These are phyloP conservation scores for Pyricularia pennisetigena DNA, from an alignment of 2,329 filamentous ascomycete genomes.

Conservation along the genomic window DNA sequence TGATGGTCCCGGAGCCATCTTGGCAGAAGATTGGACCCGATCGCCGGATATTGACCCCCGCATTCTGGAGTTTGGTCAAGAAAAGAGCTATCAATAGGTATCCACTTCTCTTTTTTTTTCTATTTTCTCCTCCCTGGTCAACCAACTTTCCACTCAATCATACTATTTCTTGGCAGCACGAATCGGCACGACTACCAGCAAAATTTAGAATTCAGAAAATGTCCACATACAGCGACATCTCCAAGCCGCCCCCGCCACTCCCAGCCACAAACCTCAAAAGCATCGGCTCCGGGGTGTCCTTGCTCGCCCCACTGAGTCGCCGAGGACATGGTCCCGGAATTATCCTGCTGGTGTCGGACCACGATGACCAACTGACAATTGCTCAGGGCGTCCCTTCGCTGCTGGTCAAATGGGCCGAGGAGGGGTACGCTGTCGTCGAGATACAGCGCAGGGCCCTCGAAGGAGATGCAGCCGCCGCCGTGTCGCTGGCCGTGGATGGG, in stretches of 20 bases:
- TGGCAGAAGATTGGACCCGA: background rate
- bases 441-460: conserved; percentile 21
- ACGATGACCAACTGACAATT: conserved; percentile 12
- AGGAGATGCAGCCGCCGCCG: conserved; percentile 12
- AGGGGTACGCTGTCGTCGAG: conserved; percentile 54
- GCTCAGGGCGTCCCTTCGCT: conserved; percentile 32
- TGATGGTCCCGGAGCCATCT: background rate
- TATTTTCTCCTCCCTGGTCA: too few species aligned
- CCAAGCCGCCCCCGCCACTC: conserved; percentile 8
- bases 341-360: conserved; percentile 18
- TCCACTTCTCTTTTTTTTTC: too few species aligned
- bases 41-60: too few species aligned
- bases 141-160: too few species aligned
- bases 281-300: conserved; percentile 12
- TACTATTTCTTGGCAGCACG: too few species aligned
- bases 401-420: conserved; percentile 60
- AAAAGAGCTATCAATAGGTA: too few species aligned
- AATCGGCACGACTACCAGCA: too few species aligned
- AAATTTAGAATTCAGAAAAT: background rate
- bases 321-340: conserved; percentile 26
- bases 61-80: too few species aligned
- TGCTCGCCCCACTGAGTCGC: conserved; percentile 23
- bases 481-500: conserved; percentile 12
- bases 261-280: conserved; percentile 12
- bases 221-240: background rate